Percentiles rank a stretch among this genome's conserved stretches.
These are phyloP conservation scores for Mucuna pruriens DNA, from an alignment of 306 rosid species.

Conservation along the genomic window DNA sequence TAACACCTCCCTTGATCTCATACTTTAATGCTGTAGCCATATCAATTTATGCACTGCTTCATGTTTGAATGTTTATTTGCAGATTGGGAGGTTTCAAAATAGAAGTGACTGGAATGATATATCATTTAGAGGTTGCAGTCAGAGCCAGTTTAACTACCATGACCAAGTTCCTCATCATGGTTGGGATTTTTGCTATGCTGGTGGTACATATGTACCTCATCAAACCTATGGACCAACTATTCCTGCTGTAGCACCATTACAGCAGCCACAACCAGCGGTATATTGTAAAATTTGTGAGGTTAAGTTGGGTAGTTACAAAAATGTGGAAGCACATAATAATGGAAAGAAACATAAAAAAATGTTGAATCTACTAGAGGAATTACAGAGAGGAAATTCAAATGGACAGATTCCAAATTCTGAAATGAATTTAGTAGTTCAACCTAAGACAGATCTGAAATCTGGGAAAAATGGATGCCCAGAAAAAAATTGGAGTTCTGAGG, in stretches of 20 bases:
- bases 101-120: not conserved
- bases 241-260: not conserved
- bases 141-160: conserved; percentile 14
- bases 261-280: not conserved
- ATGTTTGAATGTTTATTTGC: conserved; percentile 30
- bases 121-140: not conserved
- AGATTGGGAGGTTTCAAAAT: conserved; percentile 20
- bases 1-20: not conserved
- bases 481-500: not conserved
- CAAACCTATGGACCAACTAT: not conserved
- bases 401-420: not conserved
- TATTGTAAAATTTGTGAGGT: conserved; percentile 37
- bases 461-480: not conserved
- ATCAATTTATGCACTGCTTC: not conserved
- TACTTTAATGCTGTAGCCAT: not conserved
- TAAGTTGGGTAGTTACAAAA: not conserved
- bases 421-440: not conserved
- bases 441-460: not conserved
- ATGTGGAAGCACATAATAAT: not conserved
- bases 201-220: not conserved
- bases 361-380: not conserved
- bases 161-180: conserved; percentile 13
- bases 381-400: not conserved
- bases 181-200: not conserved
- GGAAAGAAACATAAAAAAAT: conserved; percentile 24